Percentiles rank a stretch among this genome's conserved stretches.
phyloP scores from a whole-genome alignment of 371 early-diverging fungal genomes.

The Funneliformis caledonium region DNA sequence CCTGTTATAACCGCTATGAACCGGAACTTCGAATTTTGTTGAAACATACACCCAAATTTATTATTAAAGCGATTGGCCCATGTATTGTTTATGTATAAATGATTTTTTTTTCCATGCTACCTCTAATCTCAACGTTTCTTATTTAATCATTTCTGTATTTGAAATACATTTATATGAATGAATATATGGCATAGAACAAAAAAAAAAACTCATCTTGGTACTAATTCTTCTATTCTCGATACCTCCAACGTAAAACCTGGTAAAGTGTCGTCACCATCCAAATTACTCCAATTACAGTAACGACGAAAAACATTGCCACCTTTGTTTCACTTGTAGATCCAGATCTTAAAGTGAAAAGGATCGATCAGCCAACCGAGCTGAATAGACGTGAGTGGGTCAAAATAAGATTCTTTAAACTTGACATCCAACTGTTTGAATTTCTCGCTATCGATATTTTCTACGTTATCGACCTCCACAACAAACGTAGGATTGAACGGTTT shows the following conservation, averaged over 20 bases:
- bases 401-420: slow-evolving; percentile 31
- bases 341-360: background rate
- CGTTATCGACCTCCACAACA: slow-evolving; percentile 23
- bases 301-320: background rate
- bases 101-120: no score
- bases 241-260: slow-evolving; percentile 11
- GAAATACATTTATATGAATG: background rate
- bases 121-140: no score
- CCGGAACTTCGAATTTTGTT: no score
- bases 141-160: no score
- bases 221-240: background rate
- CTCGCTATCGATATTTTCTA: background rate
- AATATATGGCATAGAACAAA: slow-evolving; percentile 5
- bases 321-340: background rate
- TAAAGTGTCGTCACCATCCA: slow-evolving; percentile 31
- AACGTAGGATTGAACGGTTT: slow-evolving; percentile 26
- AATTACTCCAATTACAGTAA: slow-evolving; percentile 13
- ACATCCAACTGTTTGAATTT: slow-evolving; percentile 21
- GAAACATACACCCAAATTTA: no score
- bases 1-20: no score
- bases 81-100: no score
- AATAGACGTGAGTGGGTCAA: slow-evolving; percentile 16
- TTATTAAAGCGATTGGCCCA: no score
- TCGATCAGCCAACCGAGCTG: slow-evolving; percentile 6
- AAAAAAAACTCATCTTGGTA: background rate